Evolutionary conservation across 305 asterid genomes (phyloP).

Genomic region (Solanum hybrid): DNA sequence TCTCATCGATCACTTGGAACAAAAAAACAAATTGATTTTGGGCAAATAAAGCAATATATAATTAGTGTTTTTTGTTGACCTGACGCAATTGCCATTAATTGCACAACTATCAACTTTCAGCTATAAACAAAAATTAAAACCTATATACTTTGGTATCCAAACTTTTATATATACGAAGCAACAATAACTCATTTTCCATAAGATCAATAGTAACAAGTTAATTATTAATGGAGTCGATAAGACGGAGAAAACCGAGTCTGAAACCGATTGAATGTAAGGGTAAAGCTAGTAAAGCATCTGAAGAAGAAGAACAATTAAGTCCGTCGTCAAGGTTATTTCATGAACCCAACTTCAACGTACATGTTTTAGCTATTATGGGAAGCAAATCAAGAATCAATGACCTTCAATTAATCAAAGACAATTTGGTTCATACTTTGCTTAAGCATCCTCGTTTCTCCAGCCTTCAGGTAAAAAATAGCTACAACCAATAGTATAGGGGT

Average conservation of each 20-base stretch:
- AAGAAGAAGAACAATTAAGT: slow-evolving; percentile 24
- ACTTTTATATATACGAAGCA: no score
- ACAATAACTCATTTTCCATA: no score
- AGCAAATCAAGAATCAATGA: background rate
- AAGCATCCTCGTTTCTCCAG: slow-evolving; percentile 32
- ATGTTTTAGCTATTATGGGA: slow-evolving; percentile 19
- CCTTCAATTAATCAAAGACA: background rate
- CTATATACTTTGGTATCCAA: no score
- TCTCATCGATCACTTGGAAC: no score
- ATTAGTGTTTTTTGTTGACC: no score
- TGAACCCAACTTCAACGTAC: slow-evolving; percentile 20
- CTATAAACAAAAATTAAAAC: no score
- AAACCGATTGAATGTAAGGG: background rate
- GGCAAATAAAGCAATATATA: no score
- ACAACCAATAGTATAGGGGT: no score
- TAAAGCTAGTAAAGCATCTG: background rate
- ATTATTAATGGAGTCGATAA: background rate
- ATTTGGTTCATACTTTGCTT: slow-evolving; percentile 12
- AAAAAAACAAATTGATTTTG: no score
- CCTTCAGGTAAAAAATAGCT: background rate
- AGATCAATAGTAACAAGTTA: no score
- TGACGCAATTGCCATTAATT: no score
- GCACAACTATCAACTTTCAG: no score
- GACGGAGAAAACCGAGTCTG: background rate
- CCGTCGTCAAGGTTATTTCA: slow-evolving; percentile 22